These are phyloP conservation scores for Ulmus americana DNA, from an alignment of 331 rosid genomes.

Conservation along the genomic window DNA sequence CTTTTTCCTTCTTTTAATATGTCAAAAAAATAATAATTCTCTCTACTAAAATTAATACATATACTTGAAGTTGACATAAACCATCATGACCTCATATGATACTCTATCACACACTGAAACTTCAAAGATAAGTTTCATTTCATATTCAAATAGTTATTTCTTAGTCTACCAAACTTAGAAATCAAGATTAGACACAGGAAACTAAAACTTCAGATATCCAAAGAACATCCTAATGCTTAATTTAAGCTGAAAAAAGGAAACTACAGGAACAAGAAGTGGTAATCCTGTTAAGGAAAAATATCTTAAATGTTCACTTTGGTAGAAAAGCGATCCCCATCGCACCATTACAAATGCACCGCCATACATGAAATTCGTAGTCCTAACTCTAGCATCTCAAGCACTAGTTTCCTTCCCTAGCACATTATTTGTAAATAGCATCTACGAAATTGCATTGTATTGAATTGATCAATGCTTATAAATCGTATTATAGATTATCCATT, in stretches of 20 bases:
- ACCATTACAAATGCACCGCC: neutral
- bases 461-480: neutral
- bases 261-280: neutral
- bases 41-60: too few species aligned
- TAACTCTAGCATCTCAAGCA: slow-evolving; percentile 1
- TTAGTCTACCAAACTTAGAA: slow-evolving; percentile 1
- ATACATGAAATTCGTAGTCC: slow-evolving; percentile 14
- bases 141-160: neutral
- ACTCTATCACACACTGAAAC: too few species aligned
- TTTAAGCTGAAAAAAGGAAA: neutral
- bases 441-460: too few species aligned
- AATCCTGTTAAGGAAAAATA: neutral
- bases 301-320: neutral
- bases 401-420: neutral
- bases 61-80: too few species aligned
- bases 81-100: too few species aligned
- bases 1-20: too few species aligned
- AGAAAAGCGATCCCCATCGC: neutral
- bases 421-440: neutral
- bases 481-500: too few species aligned
- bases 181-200: neutral
- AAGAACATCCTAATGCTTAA: neutral
- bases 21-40: too few species aligned
- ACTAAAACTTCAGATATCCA: neutral
- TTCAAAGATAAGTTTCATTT: neutral